Base-by-base conservation (phyloP, 2,329 filamentous ascomycete species). In the Pseudocercospora crystallina region DNA sequence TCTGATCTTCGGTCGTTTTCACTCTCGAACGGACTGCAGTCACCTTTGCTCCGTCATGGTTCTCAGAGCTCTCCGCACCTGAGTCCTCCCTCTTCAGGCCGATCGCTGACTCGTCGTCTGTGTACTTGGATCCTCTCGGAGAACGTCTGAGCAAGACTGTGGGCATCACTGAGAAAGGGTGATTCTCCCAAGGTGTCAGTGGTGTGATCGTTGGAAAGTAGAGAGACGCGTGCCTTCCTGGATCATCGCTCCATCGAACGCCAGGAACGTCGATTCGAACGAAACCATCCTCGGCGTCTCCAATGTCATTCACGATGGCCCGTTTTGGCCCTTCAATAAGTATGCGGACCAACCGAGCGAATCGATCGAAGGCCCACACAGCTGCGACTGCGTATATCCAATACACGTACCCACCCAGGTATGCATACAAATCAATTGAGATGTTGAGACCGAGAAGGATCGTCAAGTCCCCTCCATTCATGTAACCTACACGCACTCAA, bases 291-390 rank as follows among this genome's bases (percentile, higher is more conserved):
- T 61, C 61, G 0, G 73, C 70, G 7, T 60, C 61, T 0, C 67
- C 56, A 11, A 71, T 36, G 12, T 76, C 74, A 15, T 65, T 68
- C 38, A 63, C 68, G 4, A 64, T 44, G 1, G 20, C 20, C 20
- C 7, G 20, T 7, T 26, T 3, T 26, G 20, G 20, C 20, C 20
- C 20, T 26, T 26, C 20, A 26, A 26, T 26, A 7, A 26, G 20
- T 26, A 78, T 60, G 0, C 76, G 66, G 0, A 59, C 31, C 0
- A 78, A 46, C 2, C 78, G 68, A 0, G 71, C 49, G 0, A 76
- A n/a, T 0, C 77, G 70, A 52, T 80, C 78, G 43, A 74, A 74
- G 8, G 61, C 62, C 75, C 75, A 78, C 13, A 78, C 66, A 0
- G 69, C 75, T 29, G 65, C 66, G 0, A 68, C 65, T 2, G 68